A percentile compares a stretch with the other conserved stretches of the same genome.
Conservation (phyloP, 2,329 filamentous ascomycete genomes). For the Akanthomyces dipterigenus region DNA sequence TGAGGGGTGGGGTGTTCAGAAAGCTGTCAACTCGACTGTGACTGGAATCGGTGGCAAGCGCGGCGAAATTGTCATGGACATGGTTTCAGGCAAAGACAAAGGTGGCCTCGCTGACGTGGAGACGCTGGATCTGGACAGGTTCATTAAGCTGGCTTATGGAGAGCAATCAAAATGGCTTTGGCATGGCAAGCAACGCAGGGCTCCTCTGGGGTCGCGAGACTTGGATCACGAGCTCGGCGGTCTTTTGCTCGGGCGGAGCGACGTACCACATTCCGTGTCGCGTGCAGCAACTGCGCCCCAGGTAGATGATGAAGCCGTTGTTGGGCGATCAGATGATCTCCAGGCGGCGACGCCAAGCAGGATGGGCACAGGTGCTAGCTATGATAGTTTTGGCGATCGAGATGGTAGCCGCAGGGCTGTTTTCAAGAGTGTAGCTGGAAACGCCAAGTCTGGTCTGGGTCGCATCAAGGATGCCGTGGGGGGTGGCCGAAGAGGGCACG, state of each 20-base stretch:
- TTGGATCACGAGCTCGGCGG: conserved; percentile 33
- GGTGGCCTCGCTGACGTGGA: conserved; percentile 88
- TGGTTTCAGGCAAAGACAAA: conserved; percentile 80
- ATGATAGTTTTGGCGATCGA: conserved; percentile 44
- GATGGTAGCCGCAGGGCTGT: conserved; percentile 58
- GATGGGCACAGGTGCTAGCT: conserved; percentile 19
- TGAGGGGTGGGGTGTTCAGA: conserved; percentile 86
- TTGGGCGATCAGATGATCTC: not conserved
- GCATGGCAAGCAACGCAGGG: conserved; percentile 79
- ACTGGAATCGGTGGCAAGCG: conserved; percentile 90
- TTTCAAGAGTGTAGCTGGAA: conserved; percentile 74
- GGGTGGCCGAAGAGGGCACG: conserved; percentile 46
- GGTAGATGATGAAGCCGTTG: conserved; percentile 25
- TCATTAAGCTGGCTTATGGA: conserved; percentile 70
- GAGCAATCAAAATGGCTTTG: conserved; percentile 90
- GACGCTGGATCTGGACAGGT: conserved; percentile 80
- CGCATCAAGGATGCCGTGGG: conserved; percentile 83
- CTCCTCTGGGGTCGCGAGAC: conserved; percentile 38
- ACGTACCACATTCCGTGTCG: not conserved
- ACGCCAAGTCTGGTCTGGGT: conserved; percentile 74
- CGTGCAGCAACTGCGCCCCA: conserved; percentile 30
- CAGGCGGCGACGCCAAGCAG: not conserved
- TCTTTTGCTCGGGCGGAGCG: not conserved
- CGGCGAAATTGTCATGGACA: conserved; percentile 91
- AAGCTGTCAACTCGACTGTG: conserved; percentile 91